Conservation (phyloP, 305 asterid species). For the Fraxinus floribunda region DNA sequence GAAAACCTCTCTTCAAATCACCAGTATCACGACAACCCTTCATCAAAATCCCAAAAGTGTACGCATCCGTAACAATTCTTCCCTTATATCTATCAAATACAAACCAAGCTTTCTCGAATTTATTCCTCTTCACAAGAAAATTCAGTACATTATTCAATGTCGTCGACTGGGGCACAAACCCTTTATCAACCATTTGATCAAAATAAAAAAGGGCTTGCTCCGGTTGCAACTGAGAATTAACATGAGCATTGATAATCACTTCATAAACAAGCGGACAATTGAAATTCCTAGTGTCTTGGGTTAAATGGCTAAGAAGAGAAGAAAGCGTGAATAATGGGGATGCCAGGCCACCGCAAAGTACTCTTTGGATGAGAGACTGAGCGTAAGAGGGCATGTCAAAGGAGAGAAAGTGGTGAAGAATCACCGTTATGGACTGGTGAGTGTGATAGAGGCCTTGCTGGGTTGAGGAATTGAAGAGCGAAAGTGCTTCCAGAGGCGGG, state of each 20-base stretch:
- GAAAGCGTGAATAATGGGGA: conserved; percentile 46
- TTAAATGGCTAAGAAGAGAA: conserved; percentile 47
- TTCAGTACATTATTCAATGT: conserved; percentile 48
- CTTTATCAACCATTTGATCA: conserved; percentile 47
- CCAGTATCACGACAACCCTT: conserved; percentile 64
- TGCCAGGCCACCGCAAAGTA: conserved; percentile 46
- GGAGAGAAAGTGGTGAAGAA: conserved; percentile 50
- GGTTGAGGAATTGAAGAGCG: conserved; percentile 46
- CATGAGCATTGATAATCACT: conserved; percentile 47
- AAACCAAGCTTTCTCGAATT: conserved; percentile 41
- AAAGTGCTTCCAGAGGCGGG: conserved; percentile 57
- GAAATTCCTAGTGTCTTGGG: conserved; percentile 18
- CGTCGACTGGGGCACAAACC: conserved; percentile 45
- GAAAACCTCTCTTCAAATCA: conserved; percentile 47
- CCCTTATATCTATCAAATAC: conserved; percentile 43
- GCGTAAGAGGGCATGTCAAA: conserved; percentile 41
- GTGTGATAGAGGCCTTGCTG: conserved; percentile 44
- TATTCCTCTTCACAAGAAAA: conserved; percentile 30
- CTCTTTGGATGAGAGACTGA: conserved; percentile 47
- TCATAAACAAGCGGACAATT: conserved; percentile 43
- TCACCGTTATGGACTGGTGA: conserved; percentile 43
- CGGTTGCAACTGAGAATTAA: conserved; percentile 36
- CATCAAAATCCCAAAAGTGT: conserved; percentile 68
- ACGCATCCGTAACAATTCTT: conserved; percentile 39
- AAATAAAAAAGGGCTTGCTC: conserved; percentile 39